These are phyloP conservation scores for Xylaria intraflava DNA, from an alignment of 495 filamentous ascomycete genomes.

Conservation along the genomic window DNA sequence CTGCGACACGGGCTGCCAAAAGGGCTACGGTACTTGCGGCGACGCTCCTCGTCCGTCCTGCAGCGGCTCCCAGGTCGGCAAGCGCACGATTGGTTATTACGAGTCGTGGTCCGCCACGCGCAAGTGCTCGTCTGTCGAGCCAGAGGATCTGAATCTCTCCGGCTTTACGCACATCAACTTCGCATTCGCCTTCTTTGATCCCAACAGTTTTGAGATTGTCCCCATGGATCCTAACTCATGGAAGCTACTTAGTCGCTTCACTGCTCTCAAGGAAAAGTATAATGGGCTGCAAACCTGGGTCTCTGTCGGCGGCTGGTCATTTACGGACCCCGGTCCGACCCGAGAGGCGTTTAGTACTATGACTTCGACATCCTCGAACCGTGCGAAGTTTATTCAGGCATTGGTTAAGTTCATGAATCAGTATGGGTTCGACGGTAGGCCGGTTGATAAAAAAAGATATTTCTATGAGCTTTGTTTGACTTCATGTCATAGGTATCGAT, in stretches of 20 bases:
- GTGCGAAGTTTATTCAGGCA: slow-evolving; percentile 37
- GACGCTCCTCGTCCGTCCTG: not conserved
- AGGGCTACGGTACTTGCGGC: not conserved
- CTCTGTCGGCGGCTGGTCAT: slow-evolving; percentile 31
- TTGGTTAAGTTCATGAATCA: slow-evolving; percentile 35
- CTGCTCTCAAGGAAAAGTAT: slow-evolving; percentile 23
- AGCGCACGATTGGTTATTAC: not conserved
- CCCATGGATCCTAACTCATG: not conserved
- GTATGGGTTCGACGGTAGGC: slow-evolving; percentile 49
- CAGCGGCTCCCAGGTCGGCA: not conserved
- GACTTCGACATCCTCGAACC: slow-evolving; percentile 21
- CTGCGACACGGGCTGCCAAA: not conserved
- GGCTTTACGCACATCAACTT: slow-evolving; percentile 22
- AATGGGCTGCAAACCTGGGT: slow-evolving; percentile 30
- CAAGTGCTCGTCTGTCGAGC: not conserved
- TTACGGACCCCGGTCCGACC: not conserved
- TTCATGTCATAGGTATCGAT: slow-evolving; percentile 44
- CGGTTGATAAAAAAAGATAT: too few relatives aligned
- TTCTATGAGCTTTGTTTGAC: slow-evolving; percentile 41
- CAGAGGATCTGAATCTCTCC: slow-evolving; percentile 8
- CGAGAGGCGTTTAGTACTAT: not conserved
- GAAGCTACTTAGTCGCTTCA: slow-evolving; percentile 21
- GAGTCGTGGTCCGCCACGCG: not conserved
- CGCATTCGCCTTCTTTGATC: slow-evolving; percentile 20
- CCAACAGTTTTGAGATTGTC: slow-evolving; percentile 10